Evolutionary conservation across 1,139 yeast species (phyloP), one percentile per base, ranked within the genome.

Genomic region (Yamadazyma diddensiae): DNA sequence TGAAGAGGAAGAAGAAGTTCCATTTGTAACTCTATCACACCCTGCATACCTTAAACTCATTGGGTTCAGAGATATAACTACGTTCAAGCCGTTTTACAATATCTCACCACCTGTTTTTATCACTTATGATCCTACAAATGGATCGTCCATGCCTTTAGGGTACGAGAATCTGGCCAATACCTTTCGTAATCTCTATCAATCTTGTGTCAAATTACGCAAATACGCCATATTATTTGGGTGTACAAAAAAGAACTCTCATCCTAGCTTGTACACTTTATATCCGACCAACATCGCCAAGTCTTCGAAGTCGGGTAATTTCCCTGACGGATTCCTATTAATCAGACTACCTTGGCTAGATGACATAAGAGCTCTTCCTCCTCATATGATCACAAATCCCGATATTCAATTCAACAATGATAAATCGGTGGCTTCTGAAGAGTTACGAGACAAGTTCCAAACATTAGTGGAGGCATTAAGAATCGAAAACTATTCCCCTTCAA

Each of bases 161-260:
- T 76, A 64, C 41, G 58, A 67, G 13, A 84, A 90, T 12, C 85
- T 96, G 0, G 64, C 70, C 15, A 59, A 76, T 22, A 81, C 94
- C 0, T 75, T 88, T 49, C 68, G 84, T 1, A 71, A 90, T 0
- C 60, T 92, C 6, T 84, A 78, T 49, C 78, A 75, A 33, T 70
- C 82, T 2, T 62, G 94, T 57, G 50, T 62, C 3, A 65, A 65
- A 31, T 62, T 72, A 31, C 49, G 65, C 3, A 75, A 74, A 47
- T 79, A 73, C 46, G 94, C 85, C 0, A 57, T 92, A 7, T 72
- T 83, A 2, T 85, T 88, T 79, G 90, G 95, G 1, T 74, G 80
- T 46, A 49, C 70, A 5, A 71, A 81, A 38, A 60, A 55, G 30
- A 68, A 66, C 39, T 59, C 87, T 1, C 55, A 70, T 31, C 94